A percentile compares a stretch with the other conserved stretches of the same genome.
Evolutionary conservation across 83 land plant species (phyloP).

Genomic region (Picea engelmannii): DNA sequence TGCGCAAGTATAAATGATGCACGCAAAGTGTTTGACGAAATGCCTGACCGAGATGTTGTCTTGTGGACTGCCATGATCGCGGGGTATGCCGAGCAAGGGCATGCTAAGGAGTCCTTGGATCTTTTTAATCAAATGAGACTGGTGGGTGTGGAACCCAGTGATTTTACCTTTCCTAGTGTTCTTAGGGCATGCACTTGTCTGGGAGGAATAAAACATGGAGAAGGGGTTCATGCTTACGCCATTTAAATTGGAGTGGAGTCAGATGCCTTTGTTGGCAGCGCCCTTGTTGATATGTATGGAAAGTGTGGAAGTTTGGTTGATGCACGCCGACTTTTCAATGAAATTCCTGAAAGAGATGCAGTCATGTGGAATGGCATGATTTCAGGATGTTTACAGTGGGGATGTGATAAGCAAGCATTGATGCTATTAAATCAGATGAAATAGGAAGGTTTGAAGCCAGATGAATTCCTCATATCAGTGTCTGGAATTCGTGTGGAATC

Average conservation of each 20-base stretch:
- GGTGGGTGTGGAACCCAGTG: neutral
- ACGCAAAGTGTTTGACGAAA: slow-evolving; percentile 23
- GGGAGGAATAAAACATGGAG: slow-evolving; percentile 7
- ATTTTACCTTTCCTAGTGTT: slow-evolving; percentile 11
- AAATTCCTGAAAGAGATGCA: slow-evolving; percentile 14
- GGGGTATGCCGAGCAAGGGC: too few species aligned
- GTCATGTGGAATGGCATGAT: slow-evolving; percentile 28
- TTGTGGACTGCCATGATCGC: slow-evolving; percentile 46
- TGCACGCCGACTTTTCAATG: slow-evolving; percentile 13
- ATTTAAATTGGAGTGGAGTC: slow-evolving; percentile 14
- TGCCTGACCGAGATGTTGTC: too few species aligned
- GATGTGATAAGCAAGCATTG: slow-evolving; percentile 1
- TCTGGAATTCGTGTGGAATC: too few species aligned
- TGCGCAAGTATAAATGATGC: slow-evolving; percentile 38
- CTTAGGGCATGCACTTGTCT: slow-evolving; percentile 15
- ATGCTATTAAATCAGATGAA: neutral
- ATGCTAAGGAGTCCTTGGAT: too few species aligned
- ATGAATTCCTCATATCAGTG: too few species aligned
- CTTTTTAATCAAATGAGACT: slow-evolving; percentile 19
- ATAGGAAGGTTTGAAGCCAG: neutral
- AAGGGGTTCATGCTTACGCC: slow-evolving; percentile 13
- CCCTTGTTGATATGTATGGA: slow-evolving; percentile 26
- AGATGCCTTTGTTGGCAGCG: slow-evolving; percentile 23
- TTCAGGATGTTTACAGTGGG: slow-evolving; percentile 15
- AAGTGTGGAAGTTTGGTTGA: slow-evolving; percentile 18